Evolutionary conservation across 1,139 yeast genomes (phyloP).

Genomic region (Citeromyces siamensis): DNA sequence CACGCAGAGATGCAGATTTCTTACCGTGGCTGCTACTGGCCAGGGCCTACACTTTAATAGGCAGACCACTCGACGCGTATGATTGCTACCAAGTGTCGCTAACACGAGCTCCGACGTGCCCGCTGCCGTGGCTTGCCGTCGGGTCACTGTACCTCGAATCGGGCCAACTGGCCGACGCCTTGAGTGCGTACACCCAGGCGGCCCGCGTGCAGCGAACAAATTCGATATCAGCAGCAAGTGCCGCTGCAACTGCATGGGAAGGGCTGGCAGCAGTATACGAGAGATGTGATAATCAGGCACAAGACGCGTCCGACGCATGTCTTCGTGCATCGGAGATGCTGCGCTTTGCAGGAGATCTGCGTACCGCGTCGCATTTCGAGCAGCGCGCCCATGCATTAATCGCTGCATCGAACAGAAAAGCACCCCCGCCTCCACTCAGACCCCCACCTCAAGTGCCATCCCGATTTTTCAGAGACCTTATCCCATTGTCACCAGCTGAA

Average conservation of each 20-base stretch:
- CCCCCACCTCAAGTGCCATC: conserved; percentile 39
- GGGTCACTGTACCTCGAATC: conserved; percentile 47
- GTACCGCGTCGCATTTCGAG: conserved; percentile 28
- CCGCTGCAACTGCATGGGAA: conserved; percentile 54
- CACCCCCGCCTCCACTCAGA: conserved; percentile 30
- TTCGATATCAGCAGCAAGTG: conserved; percentile 21
- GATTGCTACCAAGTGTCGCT: conserved; percentile 47
- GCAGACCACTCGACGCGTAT: conserved; percentile 39
- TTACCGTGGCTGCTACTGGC: conserved; percentile 50
- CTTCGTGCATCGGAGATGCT: conserved; percentile 37
- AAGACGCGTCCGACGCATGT: conserved; percentile 52
- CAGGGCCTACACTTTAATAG: conserved; percentile 33
- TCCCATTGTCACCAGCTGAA: conserved; percentile 18
- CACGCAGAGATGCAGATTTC: conserved; percentile 21
- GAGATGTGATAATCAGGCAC: conserved; percentile 44
- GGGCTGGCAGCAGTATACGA: conserved; percentile 55
- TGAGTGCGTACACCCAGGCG: conserved; percentile 59
- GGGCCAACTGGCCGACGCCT: conserved; percentile 50
- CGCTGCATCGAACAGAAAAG: conserved; percentile 29
- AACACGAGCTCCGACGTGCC: conserved; percentile 37
- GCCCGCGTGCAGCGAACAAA: conserved; percentile 38
- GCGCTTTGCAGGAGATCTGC: conserved; percentile 31
- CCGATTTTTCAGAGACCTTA: conserved; percentile 32
- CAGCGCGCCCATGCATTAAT: conserved; percentile 28
- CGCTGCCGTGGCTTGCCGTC: conserved; percentile 55